Percentiles rank a stretch among this genome's conserved stretches.
Evolutionary conservation across 2,329 filamentous ascomycete genomes (phyloP).

Genomic region (Sphaerulina vaccinii): DNA sequence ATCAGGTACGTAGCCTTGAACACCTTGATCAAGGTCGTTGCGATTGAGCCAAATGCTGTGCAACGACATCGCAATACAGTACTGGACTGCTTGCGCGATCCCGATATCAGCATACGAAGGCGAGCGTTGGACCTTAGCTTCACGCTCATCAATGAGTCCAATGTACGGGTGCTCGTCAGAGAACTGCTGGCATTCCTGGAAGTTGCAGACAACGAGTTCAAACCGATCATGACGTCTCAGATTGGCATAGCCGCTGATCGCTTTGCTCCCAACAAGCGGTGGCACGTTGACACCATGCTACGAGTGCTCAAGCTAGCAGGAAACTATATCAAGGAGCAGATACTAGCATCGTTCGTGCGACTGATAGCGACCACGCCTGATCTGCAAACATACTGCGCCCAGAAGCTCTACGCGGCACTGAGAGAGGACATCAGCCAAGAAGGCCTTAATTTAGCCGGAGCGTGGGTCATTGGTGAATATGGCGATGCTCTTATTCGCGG

Average conservation of each 20-base stretch:
- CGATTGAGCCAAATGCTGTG: slow-evolving; percentile 95
- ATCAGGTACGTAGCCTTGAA: slow-evolving; percentile 98
- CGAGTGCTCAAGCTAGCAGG: slow-evolving; percentile 89
- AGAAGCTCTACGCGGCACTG: slow-evolving; percentile 86
- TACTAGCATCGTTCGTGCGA: slow-evolving; percentile 92
- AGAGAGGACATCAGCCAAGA: slow-evolving; percentile 98
- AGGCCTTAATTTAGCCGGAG: slow-evolving; percentile 84
- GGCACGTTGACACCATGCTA: slow-evolving; percentile 98
- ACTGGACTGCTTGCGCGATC: slow-evolving; percentile 89
- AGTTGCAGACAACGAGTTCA: slow-evolving; percentile 97
- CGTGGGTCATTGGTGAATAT: slow-evolving; percentile 98
- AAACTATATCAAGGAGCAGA: slow-evolving; percentile 97
- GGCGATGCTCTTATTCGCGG: slow-evolving; percentile 85
- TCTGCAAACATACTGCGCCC: slow-evolving; percentile 91
- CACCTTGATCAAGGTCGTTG: slow-evolving; percentile 95
- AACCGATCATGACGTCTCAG: slow-evolving; percentile 96
- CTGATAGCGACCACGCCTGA: slow-evolving; percentile 93
- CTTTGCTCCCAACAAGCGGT: slow-evolving; percentile 93
- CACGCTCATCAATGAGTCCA: slow-evolving; percentile 94
- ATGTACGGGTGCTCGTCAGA: slow-evolving; percentile 88
- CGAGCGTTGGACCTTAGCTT: slow-evolving; percentile 97
- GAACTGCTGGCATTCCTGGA: slow-evolving; percentile 94
- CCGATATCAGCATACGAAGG: slow-evolving; percentile 95
- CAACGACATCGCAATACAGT: slow-evolving; percentile 97
- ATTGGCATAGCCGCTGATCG: slow-evolving; percentile 96